Percentiles rank a stretch among this genome's conserved stretches.
These are phyloP conservation scores for Lignosus rhinocerotis DNA, from an alignment of 1,284 basidiomycete species.

Conservation along the genomic window DNA sequence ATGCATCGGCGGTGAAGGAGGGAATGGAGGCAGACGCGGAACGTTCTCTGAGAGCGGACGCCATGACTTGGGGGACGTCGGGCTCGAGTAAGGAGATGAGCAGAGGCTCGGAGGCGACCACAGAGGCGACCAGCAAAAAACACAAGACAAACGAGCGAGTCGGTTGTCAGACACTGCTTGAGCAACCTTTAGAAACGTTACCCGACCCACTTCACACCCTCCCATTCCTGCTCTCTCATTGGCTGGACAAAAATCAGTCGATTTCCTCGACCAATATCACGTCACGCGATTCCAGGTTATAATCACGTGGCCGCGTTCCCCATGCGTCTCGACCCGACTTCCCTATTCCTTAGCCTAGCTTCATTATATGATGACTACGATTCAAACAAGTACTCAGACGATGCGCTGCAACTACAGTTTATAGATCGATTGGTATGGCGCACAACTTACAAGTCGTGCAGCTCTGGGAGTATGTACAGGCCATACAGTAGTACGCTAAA, in stretches of 20 bases:
- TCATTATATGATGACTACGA: no score
- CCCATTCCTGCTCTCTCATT: slow-evolving; percentile 21
- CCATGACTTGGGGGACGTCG: slow-evolving; percentile 21
- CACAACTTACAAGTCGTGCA: no score
- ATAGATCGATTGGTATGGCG: no score
- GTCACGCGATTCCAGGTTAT: slow-evolving; percentile 1
- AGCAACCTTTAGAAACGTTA: slow-evolving; percentile 6
- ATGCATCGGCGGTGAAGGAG: slow-evolving; percentile 42
- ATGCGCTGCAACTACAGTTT: no score
- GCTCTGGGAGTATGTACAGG: no score
- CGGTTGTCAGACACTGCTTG: not conserved
- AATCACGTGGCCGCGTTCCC: slow-evolving; percentile 21
- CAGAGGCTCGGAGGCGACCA: not conserved
- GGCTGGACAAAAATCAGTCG: slow-evolving; percentile 30
- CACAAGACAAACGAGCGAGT: not conserved
- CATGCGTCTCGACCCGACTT: no score
- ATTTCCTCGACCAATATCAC: slow-evolving; percentile 13
- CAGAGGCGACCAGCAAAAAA: not conserved
- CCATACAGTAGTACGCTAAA: no score
- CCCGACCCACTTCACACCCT: slow-evolving; percentile 12
- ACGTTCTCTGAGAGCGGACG: slow-evolving; percentile 34
- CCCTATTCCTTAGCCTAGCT: no score
- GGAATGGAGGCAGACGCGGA: slow-evolving; percentile 42
- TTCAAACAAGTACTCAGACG: no score
- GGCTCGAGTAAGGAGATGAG: slow-evolving; percentile 5